Base-by-base conservation (phyloP, 2,329 filamentous ascomycete genomes). In the Colletotrichum coccodes region DNA sequence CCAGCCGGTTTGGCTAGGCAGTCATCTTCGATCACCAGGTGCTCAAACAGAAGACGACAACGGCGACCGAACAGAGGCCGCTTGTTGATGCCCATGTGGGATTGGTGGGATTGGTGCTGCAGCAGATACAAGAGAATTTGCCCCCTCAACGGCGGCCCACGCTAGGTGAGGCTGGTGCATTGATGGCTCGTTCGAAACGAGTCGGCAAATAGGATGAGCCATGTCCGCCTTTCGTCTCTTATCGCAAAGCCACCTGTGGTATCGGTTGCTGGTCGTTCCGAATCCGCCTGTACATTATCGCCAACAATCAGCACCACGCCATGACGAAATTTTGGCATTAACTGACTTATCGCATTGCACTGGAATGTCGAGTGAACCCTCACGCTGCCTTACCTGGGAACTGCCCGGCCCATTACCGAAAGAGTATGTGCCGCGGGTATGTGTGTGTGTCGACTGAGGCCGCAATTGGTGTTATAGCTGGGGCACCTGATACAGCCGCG, bases 161-260 rank as follows among this genome's bases (percentile, higher is more conserved):
- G 14, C 52, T 56, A 42, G 12, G 18, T 26, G 11, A 40, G 54
- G 52, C 38, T 32, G 53, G 23, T 53, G 53, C 65, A 64, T 47
- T 60, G 60, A 64, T 54, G 60, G 65, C 40, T 53, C 14, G 60
- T 60, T 60, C 60, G 65, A 64, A 64, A 60, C 53, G 42, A 26
- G 54, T 42, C 44, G 53, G 52, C 60, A 58, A 58, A 68, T 64
- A 46, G 44, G 53, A 64, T 46, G 60, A 63, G 52, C 52, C 52
- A 60, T 16, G 40, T 21, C 11, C 40, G 50, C 32, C 38, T 56
- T 44, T 23, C 36, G 30, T 18, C 26, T 32, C 64, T 63, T 49
- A 62, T 67, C 50, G 34, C 23, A 46, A 53, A n/a, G 60, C 52
- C 46, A 63, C 58, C 42, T 53, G 46, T 60, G 36, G 53, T n/a